Evolutionary conservation across 2,329 filamentous ascomycete species (phyloP).

Genomic region (Leptodontidium sp.): DNA sequence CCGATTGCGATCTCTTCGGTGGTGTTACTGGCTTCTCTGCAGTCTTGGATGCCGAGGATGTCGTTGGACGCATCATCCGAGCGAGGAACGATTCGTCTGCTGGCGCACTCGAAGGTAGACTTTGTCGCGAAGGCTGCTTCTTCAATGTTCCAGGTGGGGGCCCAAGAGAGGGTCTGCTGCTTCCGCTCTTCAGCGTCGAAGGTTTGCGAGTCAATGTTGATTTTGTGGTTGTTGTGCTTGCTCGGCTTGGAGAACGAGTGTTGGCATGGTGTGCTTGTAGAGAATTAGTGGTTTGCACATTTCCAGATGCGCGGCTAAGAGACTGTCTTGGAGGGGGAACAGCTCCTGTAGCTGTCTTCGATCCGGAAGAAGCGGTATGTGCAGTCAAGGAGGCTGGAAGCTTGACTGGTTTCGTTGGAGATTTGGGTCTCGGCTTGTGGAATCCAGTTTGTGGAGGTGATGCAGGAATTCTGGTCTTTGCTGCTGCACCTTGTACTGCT

Average conservation of each 20-base stretch:
- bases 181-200: conserved; percentile 39
- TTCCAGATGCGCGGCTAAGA: conserved; percentile 52
- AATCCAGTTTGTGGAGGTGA: conserved; percentile 50
- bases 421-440: conserved; percentile 69
- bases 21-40: conserved; percentile 66
- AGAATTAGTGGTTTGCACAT: conserved; percentile 44
- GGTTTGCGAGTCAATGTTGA: conserved; percentile 39
- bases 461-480: conserved; percentile 41
- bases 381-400: conserved; percentile 73
- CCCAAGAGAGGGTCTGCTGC: conserved; percentile 54
- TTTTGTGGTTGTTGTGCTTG: conserved; percentile 35
- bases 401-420: conserved; percentile 72
- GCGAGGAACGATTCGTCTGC: conserved; percentile 77
- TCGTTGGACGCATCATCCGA: conserved; percentile 83
- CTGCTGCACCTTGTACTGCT: conserved; percentile 31
- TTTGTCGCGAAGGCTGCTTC: conserved; percentile 62
- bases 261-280: conserved; percentile 44
- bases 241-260: conserved; percentile 45
- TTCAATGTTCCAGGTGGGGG: conserved; percentile 55
- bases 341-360: conserved; percentile 59
- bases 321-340: conserved; percentile 50
- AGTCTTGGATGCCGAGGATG: conserved; percentile 72
- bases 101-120: conserved; percentile 58
- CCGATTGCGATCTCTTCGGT: conserved; percentile 42
- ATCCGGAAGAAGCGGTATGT: conserved; percentile 74